phyloP scores from a whole-genome alignment of 495 filamentous ascomycete species.

The Podospora comata region DNA sequence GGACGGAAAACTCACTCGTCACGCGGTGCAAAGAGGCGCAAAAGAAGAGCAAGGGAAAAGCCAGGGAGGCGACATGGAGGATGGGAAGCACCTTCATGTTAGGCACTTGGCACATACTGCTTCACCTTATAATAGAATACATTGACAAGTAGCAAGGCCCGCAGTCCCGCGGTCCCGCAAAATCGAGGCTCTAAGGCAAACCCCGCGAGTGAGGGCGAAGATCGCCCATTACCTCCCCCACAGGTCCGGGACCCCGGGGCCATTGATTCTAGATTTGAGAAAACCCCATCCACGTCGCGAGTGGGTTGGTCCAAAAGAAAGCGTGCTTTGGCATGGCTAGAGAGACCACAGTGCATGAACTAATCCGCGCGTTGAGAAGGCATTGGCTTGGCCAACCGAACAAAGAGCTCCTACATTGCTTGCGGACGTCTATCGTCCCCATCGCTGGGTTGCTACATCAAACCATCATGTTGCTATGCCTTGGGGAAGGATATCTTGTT shows the following conservation, averaged over 20 bases:
- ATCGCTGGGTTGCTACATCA: background rate
- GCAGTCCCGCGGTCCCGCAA: background rate
- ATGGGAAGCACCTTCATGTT: background rate
- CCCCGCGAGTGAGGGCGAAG: conserved; percentile 1
- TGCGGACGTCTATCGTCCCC: background rate
- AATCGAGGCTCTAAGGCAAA: background rate
- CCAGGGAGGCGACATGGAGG: background rate
- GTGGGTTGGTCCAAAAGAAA: background rate
- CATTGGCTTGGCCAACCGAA: conserved; percentile 15
- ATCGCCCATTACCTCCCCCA: background rate
- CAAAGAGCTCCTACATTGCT: background rate
- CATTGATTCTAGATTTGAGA: background rate
- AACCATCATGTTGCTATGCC: no score
- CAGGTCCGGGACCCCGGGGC: background rate
- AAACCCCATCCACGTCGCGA: background rate
- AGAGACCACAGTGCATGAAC: conserved; percentile 9
- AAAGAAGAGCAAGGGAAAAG: background rate
- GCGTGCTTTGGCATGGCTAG: background rate
- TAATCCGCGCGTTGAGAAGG: background rate
- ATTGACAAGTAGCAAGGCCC: background rate
- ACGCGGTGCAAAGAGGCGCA: background rate
- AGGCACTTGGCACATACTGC: background rate
- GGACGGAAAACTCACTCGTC: background rate
- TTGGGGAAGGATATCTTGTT: background rate
- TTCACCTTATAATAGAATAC: background rate